These are phyloP conservation scores for Globisporangium apiculatum DNA, from an alignment of 352 stramenopile genomes.

Conservation along the genomic window DNA sequence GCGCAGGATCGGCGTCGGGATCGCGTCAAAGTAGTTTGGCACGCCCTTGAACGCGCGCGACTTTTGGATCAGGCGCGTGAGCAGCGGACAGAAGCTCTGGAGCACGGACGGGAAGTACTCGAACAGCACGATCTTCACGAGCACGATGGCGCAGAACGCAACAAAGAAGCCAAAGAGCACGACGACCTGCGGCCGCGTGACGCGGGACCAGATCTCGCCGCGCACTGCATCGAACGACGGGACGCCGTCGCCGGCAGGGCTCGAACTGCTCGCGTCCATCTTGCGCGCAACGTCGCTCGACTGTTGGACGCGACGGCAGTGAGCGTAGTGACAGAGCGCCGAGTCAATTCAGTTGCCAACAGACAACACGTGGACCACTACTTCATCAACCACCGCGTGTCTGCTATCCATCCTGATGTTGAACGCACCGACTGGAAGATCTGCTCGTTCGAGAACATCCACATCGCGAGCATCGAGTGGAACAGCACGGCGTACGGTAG, in stretches of 20 bases:
- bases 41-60: slow-evolving; percentile 48
- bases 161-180: slow-evolving; percentile 72
- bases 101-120: slow-evolving; percentile 56
- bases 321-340: neutral
- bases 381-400: neutral
- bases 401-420: no score
- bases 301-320: neutral
- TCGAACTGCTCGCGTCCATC: no score
- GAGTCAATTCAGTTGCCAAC: neutral
- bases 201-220: slow-evolving; percentile 46
- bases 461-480: slow-evolving; percentile 69
- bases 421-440: slow-evolving; percentile 64
- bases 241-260: slow-evolving; percentile 39
- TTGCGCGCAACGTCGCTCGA: neutral
- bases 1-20: slow-evolving; percentile 46
- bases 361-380: no score
- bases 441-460: slow-evolving; percentile 84
- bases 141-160: slow-evolving; percentile 33
- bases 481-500: slow-evolving; percentile 71
- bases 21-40: slow-evolving; percentile 84
- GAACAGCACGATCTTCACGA: slow-evolving; percentile 58
- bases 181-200: slow-evolving; percentile 63
- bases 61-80: slow-evolving; percentile 49
- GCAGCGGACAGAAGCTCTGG: slow-evolving; percentile 43
- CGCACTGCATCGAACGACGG: slow-evolving; percentile 35